Base-by-base conservation (phyloP, 768 basidiomycete species). In the Collybia sordida region DNA sequence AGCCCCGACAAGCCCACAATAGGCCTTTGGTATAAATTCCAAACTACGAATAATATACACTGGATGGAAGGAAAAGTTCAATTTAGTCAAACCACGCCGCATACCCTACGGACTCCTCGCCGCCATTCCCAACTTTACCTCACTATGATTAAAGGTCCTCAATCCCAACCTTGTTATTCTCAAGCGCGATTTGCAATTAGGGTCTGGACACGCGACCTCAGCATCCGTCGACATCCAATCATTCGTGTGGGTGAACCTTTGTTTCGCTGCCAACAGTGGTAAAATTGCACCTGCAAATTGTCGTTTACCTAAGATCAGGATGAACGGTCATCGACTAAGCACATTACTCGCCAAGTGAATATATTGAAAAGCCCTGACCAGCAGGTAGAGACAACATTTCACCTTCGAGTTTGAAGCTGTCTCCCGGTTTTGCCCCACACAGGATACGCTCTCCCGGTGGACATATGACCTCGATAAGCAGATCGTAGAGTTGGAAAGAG, bases 181-280 rank as follows among this genome's bases (percentile, higher is more conserved):
- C 62, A 85, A 56, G 9, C 71, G 67, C 3, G 83, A 84, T 38
- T 71, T 75, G 64, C 86, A 87, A 49, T 83, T 65, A 1, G 85
- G 85, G 60, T 86, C 85, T 0, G 83, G 86, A 56, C 85, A 87
- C 0, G 83, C 84, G 23, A 87, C 64, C 55, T 83, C 79, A 0
- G 73, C 75, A 51, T 87, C 85, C 1, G 82, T 82, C 4, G 81
- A 68, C 78, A 88, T 86, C 83, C 86, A 86, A 60, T 86, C 85
- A 52, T 80, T 75, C 1, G 67, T 57, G 45, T 83, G 65, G 2
- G 77, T 78, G 12, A 64, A 64, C 4, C 85, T 75, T 51, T 88
- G 84, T 59, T 86, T 87, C 15, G 84, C 84, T 7, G 85, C 81
- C 6, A 87, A 69, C n/a, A 88, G 69, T 2, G 84, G 84, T 6